Evolutionary conservation across 768 basidiomycete genomes (phyloP), one percentile per base, ranked within the genome.

Genomic region (Xanthoconium purpureum): DNA sequence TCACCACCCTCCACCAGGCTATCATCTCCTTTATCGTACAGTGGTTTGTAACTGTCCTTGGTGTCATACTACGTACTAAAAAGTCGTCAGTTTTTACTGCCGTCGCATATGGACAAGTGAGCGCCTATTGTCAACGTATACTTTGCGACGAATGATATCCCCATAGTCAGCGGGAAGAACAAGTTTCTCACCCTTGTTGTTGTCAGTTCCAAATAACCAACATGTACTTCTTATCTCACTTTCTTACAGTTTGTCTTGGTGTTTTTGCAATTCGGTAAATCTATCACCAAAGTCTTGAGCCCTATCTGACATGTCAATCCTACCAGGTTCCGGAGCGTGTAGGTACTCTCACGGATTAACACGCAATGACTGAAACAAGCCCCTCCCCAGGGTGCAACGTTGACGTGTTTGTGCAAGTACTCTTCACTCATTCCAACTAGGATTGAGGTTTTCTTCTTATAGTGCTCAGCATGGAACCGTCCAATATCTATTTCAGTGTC

Each of bases 31-130:
- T 32, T 18, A 24, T 17, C 5, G 60, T 61, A 30, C 59, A 58
- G 24, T 49, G 60, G 60, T 61, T 5, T 38, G 60, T 52, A 35
- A 36, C 3, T 17, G 9, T 24, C 12, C 6, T 30, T n/a, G 11
- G 15, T 24, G 11, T 20, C 38, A 36, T 50, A 15, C 20, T 2
- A 10, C 11, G 11, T 17, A 13, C 54, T 47, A 43, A 50, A 18
- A 18, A 2, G 15, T 32, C 9, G 43, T 38, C 20, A 61, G 60
- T 40, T 61, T 61, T 32, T 61, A 61, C 28, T 58, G 50, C 38
- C 24, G 7, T 43, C 60, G 60, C 14, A 54, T 60, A 47, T 60
- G 59, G 59, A 58, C 28, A 43, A 60, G 59, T 60, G 15, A 43
- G 59, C 39, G 14, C 9, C 47, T 15, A 17, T 7, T 40, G 6